A percentile compares a stretch with the other conserved stretches of the same genome.
Evolutionary conservation across 2,329 filamentous ascomycete genomes (phyloP).

Genomic region (Neoascochyta sp.): DNA sequence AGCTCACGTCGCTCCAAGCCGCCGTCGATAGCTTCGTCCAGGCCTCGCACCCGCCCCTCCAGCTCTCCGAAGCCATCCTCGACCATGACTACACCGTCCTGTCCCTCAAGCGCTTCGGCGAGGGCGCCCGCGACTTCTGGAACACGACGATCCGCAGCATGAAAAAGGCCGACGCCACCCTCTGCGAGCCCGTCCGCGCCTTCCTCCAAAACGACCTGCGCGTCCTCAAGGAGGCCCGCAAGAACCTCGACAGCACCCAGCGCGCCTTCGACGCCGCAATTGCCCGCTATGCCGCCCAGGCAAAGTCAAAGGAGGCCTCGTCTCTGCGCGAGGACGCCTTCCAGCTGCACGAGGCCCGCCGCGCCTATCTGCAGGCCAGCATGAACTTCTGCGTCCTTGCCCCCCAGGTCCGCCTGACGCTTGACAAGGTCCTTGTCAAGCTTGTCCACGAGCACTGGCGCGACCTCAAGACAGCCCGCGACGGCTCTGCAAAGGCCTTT

Average conservation of each 20-base stretch:
- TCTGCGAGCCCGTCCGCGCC: constrained; percentile 74
- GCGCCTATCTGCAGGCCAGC: constrained; percentile 83
- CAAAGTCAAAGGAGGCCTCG: constrained; percentile 90
- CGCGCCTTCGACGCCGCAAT: constrained; percentile 79
- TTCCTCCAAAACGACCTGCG: constrained; percentile 79
- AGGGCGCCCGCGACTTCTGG: constrained; percentile 88
- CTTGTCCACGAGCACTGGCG: constrained; percentile 84
- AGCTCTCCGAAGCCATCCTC: constrained; percentile 76
- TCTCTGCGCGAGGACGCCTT: constrained; percentile 92
- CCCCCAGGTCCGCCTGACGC: constrained; percentile 75
- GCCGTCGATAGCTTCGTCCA: constrained; percentile 73
- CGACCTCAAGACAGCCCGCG: constrained; percentile 72
- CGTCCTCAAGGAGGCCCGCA: constrained; percentile 79
- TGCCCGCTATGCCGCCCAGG: constrained; percentile 76
- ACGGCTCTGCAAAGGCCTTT: constrained; percentile 60
- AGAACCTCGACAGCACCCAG: constrained; percentile 73
- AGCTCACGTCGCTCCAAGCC: constrained; percentile 72
- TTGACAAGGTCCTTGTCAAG: constrained; percentile 83
- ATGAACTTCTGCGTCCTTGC: constrained; percentile 90
- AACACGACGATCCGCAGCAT: constrained; percentile 67
- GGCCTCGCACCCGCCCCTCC: constrained; percentile 68
- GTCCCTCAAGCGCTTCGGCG: constrained; percentile 77
- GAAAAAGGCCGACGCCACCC: constrained; percentile 70
- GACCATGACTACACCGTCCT: constrained; percentile 94
- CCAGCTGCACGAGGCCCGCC: constrained; percentile 86